These are phyloP conservation scores for Chalaropsis thielavioides DNA, from an alignment of 2,329 filamentous ascomycete genomes.

Conservation along the genomic window DNA sequence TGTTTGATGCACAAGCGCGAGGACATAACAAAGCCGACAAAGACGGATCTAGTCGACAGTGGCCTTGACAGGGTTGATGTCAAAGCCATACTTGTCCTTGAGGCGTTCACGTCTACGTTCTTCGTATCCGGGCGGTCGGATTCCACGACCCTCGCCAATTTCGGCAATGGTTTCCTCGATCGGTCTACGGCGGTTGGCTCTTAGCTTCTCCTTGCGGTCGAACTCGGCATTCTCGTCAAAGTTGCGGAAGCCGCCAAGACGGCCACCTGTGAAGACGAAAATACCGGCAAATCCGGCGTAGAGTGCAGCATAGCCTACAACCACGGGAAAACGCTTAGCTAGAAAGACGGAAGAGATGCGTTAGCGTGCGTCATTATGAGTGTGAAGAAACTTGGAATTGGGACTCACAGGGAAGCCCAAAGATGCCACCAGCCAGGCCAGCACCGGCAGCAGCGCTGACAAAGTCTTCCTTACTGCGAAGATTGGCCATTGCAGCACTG, in stretches of 20 bases:
- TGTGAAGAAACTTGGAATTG: neutral
- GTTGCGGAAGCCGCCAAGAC: constrained; percentile 22
- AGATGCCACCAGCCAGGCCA: constrained; percentile 56
- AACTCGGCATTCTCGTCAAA: constrained; percentile 53
- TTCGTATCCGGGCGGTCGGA: constrained; percentile 67
- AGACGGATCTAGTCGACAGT: constrained; percentile 27
- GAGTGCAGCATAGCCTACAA: constrained; percentile 50
- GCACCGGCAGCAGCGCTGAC: constrained; percentile 63
- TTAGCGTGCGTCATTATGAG: neutral
- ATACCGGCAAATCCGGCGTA: constrained; percentile 44
- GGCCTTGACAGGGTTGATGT: constrained; percentile 53
- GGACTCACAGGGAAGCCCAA: constrained; percentile 57
- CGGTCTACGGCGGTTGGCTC: constrained; percentile 59
- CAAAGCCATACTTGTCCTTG: constrained; percentile 76
- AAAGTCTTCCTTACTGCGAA: constrained; percentile 69
- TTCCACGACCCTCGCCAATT: constrained; percentile 76
- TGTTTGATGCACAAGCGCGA: constrained; percentile 19
- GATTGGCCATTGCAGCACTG: constrained; percentile 62
- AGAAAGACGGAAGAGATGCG: constrained; percentile 14
- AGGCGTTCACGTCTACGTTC: constrained; percentile 70
- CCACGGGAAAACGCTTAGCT: constrained; percentile 46
- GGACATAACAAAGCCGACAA: constrained; percentile 25
- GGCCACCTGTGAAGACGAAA: constrained; percentile 54
- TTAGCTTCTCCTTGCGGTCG: constrained; percentile 57
- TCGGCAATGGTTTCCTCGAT: constrained; percentile 66